phyloP scores from a whole-genome alignment of 2,329 filamentous ascomycete genomes.

The Diaporthe sp. region DNA sequence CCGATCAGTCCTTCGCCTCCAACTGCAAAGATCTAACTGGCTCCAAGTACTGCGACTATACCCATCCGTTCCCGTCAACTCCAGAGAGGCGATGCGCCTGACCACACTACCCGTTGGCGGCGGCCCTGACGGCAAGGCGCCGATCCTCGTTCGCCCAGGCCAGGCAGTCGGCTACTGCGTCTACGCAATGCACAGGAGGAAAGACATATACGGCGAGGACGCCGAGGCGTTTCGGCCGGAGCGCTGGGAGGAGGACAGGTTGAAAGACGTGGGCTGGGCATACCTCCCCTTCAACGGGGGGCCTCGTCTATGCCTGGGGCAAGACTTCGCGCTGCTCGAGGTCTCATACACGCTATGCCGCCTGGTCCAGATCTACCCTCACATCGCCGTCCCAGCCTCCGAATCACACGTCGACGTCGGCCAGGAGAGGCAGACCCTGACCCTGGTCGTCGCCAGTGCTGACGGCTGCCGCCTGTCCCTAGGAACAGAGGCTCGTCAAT shows the following conservation, averaged over 20 bases:
- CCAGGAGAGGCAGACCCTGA: slow-evolving; percentile 38
- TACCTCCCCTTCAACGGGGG: slow-evolving; percentile 51
- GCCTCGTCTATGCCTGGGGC: slow-evolving; percentile 48
- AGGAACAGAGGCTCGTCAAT: neutral
- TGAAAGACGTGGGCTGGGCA: slow-evolving; percentile 43
- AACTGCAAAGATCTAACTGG: neutral
- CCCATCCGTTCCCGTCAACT: slow-evolving; percentile 48
- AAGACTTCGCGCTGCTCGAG: slow-evolving; percentile 46
- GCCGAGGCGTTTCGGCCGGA: slow-evolving; percentile 49
- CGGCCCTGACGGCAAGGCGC: slow-evolving; percentile 45
- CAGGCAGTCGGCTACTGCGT: slow-evolving; percentile 43
- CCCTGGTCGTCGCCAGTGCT: slow-evolving; percentile 35
- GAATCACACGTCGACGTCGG: slow-evolving; percentile 37
- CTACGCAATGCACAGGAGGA: slow-evolving; percentile 46
- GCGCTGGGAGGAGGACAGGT: slow-evolving; percentile 47
- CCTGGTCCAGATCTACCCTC: slow-evolving; percentile 35
- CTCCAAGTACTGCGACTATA: slow-evolving; percentile 44
- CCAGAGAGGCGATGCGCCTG: slow-evolving; percentile 41
- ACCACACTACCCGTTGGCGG: slow-evolving; percentile 50
- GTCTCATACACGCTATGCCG: slow-evolving; percentile 37
- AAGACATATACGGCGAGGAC: slow-evolving; percentile 49
- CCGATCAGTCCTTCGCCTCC: neutral
- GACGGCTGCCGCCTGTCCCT: slow-evolving; percentile 16
- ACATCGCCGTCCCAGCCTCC: slow-evolving; percentile 35
- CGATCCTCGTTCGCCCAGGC: slow-evolving; percentile 45